Percentiles rank a stretch among this genome's conserved stretches.
phyloP scores from a whole-genome alignment of 2,329 filamentous ascomycete species.

The Ceratocystis harringtonii region DNA sequence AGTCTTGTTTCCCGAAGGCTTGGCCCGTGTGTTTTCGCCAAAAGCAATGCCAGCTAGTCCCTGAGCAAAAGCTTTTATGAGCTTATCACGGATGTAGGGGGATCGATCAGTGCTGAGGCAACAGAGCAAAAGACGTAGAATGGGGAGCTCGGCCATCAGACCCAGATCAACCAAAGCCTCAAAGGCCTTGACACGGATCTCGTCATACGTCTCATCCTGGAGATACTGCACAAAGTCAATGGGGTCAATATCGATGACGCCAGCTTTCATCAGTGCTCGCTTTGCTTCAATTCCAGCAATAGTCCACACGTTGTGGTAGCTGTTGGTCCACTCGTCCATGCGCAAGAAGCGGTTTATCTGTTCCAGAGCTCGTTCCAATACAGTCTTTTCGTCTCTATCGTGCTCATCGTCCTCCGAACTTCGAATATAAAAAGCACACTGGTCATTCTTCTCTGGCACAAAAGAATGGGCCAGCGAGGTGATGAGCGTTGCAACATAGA shows the following conservation, averaged over 20 bases:
- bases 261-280: slow-evolving; percentile 47
- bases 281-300: slow-evolving; percentile 47
- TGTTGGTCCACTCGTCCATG: slow-evolving; percentile 54
- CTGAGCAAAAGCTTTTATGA: slow-evolving; percentile 43
- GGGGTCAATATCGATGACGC: slow-evolving; percentile 39
- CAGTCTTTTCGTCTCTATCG: slow-evolving; percentile 33
- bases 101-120: slow-evolving; percentile 47
- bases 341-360: slow-evolving; percentile 53
- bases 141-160: slow-evolving; percentile 37
- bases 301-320: slow-evolving; percentile 54
- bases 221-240: slow-evolving; percentile 48
- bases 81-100: slow-evolving; percentile 44
- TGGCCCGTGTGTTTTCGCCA: slow-evolving; percentile 31
- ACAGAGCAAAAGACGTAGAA: slow-evolving; percentile 43
- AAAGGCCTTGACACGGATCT: slow-evolving; percentile 51
- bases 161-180: slow-evolving; percentile 50
- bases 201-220: slow-evolving; percentile 46
- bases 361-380: slow-evolving; percentile 39
- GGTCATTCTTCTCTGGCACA: slow-evolving; percentile 33
- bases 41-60: slow-evolving; percentile 50
- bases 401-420: slow-evolving; percentile 25
- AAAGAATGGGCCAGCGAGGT: slow-evolving; percentile 43
- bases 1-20: slow-evolving; percentile 5
- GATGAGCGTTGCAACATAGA: slow-evolving; percentile 74
- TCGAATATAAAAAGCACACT: slow-evolving; percentile 18